Evolutionary conservation across 176 grass and related monocot genomes (phyloP).

Genomic region (Cenchrus americanus): DNA sequence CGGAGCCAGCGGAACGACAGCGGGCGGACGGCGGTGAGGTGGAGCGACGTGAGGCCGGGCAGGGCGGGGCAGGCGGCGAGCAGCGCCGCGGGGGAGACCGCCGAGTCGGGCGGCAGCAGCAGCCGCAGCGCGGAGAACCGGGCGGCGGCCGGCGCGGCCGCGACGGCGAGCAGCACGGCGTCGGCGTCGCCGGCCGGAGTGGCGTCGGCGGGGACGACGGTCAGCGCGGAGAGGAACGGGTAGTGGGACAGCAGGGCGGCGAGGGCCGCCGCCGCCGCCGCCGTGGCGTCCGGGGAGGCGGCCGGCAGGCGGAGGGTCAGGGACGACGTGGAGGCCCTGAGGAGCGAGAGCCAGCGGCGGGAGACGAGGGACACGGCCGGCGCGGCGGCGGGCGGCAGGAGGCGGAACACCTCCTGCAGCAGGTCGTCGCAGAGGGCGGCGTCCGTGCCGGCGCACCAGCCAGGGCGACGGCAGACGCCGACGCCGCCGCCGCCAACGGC

Average conservation of each 20-base stretch:
- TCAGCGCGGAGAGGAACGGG: slow-evolving; percentile 63
- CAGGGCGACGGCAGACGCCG: slow-evolving; percentile 27
- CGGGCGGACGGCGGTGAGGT: slow-evolving; percentile 58
- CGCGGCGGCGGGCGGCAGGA: slow-evolving; percentile 56
- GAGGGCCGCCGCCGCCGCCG: slow-evolving; percentile 29
- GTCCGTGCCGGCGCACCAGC: slow-evolving; percentile 47
- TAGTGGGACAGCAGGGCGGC: slow-evolving; percentile 69
- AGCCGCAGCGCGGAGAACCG: slow-evolving; percentile 60
- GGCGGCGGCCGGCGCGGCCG: slow-evolving; percentile 45
- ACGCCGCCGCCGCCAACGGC: neutral
- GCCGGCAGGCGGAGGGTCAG: slow-evolving; percentile 64
- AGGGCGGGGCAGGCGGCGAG: slow-evolving; percentile 45
- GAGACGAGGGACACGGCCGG: slow-evolving; percentile 79
- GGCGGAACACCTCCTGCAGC: slow-evolving; percentile 77
- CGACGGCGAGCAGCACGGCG: slow-evolving; percentile 51
- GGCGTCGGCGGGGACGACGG: slow-evolving; percentile 40
- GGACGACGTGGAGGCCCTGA: slow-evolving; percentile 61
- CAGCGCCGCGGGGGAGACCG: slow-evolving; percentile 59
- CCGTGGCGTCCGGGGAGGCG: neutral
- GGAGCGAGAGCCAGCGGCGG: slow-evolving; percentile 77
- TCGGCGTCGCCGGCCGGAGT: slow-evolving; percentile 36
- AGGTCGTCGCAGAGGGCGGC: slow-evolving; percentile 78
- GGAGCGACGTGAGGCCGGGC: slow-evolving; percentile 61
- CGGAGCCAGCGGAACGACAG: slow-evolving; percentile 68
- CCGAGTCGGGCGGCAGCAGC: slow-evolving; percentile 55